A percentile compares a stretch with the other conserved stretches of the same genome.
phyloP scores from a whole-genome alignment of 108 stramenopile species.

The Conticribra guillardii region DNA sequence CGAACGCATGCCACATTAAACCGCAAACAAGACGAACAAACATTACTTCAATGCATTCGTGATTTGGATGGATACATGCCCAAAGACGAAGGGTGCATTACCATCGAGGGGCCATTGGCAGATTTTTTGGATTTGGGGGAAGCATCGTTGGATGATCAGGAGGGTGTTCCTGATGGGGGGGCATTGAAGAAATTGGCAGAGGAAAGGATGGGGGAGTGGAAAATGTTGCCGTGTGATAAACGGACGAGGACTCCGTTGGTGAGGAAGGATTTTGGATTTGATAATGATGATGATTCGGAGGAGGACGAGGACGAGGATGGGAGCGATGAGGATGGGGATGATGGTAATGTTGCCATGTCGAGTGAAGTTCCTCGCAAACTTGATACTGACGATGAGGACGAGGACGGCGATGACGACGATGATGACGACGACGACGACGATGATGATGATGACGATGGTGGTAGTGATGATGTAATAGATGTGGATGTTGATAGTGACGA shows the following conservation, averaged over 20 bases:
- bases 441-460: not conserved
- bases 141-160: not conserved
- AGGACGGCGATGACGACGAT: conserved; percentile 5
- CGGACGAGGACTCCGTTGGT: not conserved
- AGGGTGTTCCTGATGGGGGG: conserved; percentile 11
- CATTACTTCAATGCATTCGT: not conserved
- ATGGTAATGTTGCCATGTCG: too few relatives aligned
- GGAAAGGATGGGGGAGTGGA: conserved; percentile 10
- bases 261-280: not conserved
- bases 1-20: not conserved
- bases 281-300: not conserved
- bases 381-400: not conserved
- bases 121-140: conserved; percentile 1
- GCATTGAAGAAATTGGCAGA: conserved; percentile 10
- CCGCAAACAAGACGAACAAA: not conserved
- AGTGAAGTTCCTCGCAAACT: too few relatives aligned
- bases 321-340: not conserved
- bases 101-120: not conserved
- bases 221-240: conserved; percentile 5
- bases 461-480: not conserved
- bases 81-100: not conserved
- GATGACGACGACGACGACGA: conserved; percentile 6
- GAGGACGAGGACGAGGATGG: conserved; percentile 9
- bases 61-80: not conserved
- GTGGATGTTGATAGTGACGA: not conserved